Conservation (phyloP, 805 yeast genomes). For the Ogataea neopini region DNA sequence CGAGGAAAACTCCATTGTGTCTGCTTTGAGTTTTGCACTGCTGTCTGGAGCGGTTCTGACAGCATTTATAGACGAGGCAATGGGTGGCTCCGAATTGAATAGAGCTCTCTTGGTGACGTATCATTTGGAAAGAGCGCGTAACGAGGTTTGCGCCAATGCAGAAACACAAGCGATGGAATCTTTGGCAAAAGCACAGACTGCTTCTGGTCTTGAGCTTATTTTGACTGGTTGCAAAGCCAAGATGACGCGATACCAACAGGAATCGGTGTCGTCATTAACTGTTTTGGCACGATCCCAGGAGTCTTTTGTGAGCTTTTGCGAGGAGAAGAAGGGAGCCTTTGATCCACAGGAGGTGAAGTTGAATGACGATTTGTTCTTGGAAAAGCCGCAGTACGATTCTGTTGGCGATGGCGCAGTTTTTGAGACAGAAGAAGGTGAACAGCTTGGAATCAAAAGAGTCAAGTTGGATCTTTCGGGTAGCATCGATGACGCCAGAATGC, state of each 20-base stretch:
- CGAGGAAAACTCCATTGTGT: conserved; percentile 52
- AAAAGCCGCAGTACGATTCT: conserved; percentile 69
- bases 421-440: conserved; percentile 33
- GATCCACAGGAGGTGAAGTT: conserved; percentile 60
- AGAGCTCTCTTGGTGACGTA: conserved; percentile 45
- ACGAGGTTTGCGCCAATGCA: conserved; percentile 59
- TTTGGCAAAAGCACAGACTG: conserved; percentile 53
- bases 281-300: conserved; percentile 64
- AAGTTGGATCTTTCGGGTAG: conserved; percentile 40
- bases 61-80: conserved; percentile 36
- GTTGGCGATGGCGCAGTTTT: conserved; percentile 48
- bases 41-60: conserved; percentile 38
- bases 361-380: conserved; percentile 76
- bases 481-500: conserved; percentile 21
- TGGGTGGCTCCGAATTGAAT: conserved; percentile 31
- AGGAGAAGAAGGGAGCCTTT: conserved; percentile 21
- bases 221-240: conserved; percentile 89
- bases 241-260: conserved; percentile 78
- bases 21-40: conserved; percentile 43
- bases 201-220: conserved; percentile 61
- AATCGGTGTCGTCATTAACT: conserved; percentile 70
- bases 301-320: conserved; percentile 21
- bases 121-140: conserved; percentile 68
- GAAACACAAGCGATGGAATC: conserved; percentile 62
- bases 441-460: conserved; percentile 43